Percentiles rank a stretch among this genome's conserved stretches.
phyloP scores from a whole-genome alignment of 768 basidiomycete genomes.

The Suillus brevipes region DNA sequence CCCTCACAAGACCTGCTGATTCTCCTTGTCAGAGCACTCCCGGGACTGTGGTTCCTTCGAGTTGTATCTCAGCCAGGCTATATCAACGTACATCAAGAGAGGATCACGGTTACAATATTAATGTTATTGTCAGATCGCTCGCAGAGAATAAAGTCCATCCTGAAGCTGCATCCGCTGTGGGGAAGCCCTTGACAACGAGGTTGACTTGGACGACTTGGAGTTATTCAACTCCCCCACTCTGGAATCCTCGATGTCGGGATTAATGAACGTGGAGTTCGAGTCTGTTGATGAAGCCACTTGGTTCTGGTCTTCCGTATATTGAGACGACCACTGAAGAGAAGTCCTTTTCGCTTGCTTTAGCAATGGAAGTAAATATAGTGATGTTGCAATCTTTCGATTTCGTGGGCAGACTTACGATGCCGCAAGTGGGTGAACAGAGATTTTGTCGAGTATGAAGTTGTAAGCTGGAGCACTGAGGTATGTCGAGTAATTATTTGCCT shows the following conservation, averaged over 20 bases:
- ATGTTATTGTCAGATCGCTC: not conserved
- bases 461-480: not conserved
- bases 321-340: not conserved
- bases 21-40: not conserved
- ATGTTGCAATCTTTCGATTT: not conserved
- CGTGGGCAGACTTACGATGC: not conserved
- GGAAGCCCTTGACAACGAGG: not conserved
- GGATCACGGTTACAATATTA: not conserved
- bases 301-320: not conserved
- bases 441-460: not conserved
- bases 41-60: not conserved
- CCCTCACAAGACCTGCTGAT: not conserved
- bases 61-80: not conserved
- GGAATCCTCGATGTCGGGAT: no score
- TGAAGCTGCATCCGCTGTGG: conserved; percentile 14
- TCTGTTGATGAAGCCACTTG: not conserved
- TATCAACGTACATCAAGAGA: not conserved
- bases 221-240: not conserved
- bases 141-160: conserved; percentile 5
- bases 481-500: not conserved
- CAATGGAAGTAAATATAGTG: not conserved
- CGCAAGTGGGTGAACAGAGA: not conserved
- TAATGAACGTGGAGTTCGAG: not conserved
- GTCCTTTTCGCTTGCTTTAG: not conserved
- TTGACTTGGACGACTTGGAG: not conserved